Base-by-base conservation (phyloP, 2,329 filamentous ascomycete genomes). In the Lachnellula cervina region DNA sequence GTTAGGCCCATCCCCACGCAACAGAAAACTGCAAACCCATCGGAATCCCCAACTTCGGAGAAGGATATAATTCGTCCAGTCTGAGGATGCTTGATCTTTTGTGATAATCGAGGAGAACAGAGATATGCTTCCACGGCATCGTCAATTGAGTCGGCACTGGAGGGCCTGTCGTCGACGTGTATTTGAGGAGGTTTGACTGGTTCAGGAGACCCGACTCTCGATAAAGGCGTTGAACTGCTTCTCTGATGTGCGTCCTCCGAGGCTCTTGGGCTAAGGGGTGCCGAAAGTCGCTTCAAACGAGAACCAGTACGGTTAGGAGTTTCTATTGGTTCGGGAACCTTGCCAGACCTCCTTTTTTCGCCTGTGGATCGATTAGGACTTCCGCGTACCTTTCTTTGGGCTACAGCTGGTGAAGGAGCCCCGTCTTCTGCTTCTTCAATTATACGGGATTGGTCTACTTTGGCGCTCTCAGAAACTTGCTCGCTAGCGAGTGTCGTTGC, bases 1-100 rank as follows among this genome's bases (percentile, higher is more conserved):
- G 94, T 99, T 66, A 99, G 73, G 0, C 94, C 94, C 94, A 99
- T 99, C 19, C 94, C 94, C 2, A 99, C 91, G 67, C 94, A 99
- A 69, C 94, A 95, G 64, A 99, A 92, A 2, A 99, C 90, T 2
- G 91, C 93, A 62, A 88, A 93, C 1, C 94, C 94, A 44, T 93
- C 84, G 0, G 92, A 86, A 70, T 97, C 92, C 14, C 94, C 94
- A 2, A 99, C 94, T 71, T 99, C 94, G 0, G 93, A 97, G 68
- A 97, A 99, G 0, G 91, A 95, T 62, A 99, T 97, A 3, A 88
- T 79, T 16, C 94, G 84, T 1, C 92, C 91, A 0, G 89, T 95
- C 56, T 89, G 86, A 0, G 91, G 90, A 71, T 97, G 90, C 21
- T 80, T 79, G 51, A 97, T 90, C 72, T 88, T 96, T 67, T 96